Conservation (phyloP, 306 rosid genomes). For the Cicer arietinum region DNA sequence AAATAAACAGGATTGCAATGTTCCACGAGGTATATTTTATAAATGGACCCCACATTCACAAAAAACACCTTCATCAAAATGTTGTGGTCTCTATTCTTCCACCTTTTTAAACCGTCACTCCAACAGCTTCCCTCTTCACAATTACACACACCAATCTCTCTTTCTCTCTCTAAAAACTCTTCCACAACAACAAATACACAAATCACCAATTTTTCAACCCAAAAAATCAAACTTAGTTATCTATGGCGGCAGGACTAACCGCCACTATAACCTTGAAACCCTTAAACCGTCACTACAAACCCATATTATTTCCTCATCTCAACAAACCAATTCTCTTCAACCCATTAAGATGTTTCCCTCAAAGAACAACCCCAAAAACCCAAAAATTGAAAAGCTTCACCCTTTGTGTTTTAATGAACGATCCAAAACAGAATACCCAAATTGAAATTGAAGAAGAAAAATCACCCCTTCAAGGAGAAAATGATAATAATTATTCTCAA, state of each 20-base stretch:
- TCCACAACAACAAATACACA: neutral
- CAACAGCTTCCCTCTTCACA: slow-evolving; percentile 5
- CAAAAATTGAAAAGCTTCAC: slow-evolving; percentile 56
- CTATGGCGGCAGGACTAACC: slow-evolving; percentile 83
- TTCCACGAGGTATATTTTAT: neutral
- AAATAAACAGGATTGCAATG: too few species aligned
- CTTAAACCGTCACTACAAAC: slow-evolving; percentile 46
- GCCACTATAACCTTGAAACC: slow-evolving; percentile 63
- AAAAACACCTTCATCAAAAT: neutral
- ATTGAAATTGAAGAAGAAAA: slow-evolving; percentile 42
- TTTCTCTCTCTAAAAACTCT: neutral
- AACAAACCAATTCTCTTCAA: slow-evolving; percentile 52
- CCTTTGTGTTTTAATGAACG: slow-evolving; percentile 71
- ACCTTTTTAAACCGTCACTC: slow-evolving; percentile 1
- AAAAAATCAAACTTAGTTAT: neutral
- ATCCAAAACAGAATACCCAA: slow-evolving; percentile 58
- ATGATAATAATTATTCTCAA: neutral
- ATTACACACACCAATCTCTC: neutral
- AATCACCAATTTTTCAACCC: neutral
- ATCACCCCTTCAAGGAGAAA: neutral
- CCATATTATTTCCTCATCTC: slow-evolving; percentile 32
- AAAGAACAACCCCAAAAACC: slow-evolving; percentile 29
- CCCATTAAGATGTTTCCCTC: slow-evolving; percentile 46
- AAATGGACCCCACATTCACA: neutral
- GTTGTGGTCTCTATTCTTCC: neutral